phyloP scores from a whole-genome alignment of 208 protist species.

The Acanthamoeba lenticulata region DNA sequence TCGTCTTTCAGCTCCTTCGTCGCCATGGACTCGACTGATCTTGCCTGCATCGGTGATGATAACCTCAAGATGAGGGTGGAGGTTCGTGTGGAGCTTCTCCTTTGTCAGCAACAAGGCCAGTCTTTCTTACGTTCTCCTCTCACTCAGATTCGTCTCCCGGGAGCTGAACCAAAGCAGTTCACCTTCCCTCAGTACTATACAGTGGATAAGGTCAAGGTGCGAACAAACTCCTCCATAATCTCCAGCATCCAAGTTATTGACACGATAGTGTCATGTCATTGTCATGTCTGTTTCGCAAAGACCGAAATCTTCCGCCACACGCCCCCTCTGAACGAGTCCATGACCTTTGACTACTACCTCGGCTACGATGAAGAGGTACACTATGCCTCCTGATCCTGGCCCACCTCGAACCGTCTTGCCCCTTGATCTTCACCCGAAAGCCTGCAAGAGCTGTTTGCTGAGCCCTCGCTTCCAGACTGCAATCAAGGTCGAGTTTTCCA shows the following conservation, averaged over 20 bases:
- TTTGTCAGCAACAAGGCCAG: background rate
- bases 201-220: constrained; percentile 60
- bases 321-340: background rate
- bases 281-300: background rate
- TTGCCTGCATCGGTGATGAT: background rate
- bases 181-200: constrained; percentile 53
- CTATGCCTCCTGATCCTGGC: background rate
- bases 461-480: background rate
- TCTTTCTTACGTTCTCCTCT: background rate
- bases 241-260: no score
- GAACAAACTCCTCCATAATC: no score
- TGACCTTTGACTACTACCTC: constrained; percentile 63
- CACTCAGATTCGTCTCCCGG: background rate
- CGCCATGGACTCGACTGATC: background rate
- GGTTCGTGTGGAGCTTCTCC: background rate
- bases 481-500: constrained; percentile 60
- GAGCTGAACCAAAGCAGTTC: background rate
- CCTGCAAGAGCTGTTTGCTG: no score
- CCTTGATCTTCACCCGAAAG: no score
- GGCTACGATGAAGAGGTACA: constrained; percentile 38
- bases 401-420: no score
- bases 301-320: constrained; percentile 36
- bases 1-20: background rate
- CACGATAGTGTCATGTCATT: no score
- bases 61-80: background rate